Evolutionary conservation across 306 rosid genomes (phyloP), one percentile per base, ranked within the genome.

Genomic region (Castanospermum australe): DNA sequence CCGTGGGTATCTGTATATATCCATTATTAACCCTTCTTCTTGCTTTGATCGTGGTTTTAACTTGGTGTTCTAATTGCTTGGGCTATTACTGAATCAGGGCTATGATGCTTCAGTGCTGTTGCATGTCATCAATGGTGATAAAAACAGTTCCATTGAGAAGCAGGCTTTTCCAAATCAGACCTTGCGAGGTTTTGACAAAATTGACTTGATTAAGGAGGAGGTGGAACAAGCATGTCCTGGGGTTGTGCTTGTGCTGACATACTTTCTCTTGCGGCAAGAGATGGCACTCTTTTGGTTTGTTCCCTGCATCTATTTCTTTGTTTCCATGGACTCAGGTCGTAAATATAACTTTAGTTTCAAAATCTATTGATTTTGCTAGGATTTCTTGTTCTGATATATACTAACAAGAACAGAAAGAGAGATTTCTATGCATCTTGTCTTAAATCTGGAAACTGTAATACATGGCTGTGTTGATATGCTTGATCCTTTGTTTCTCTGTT

Each of bases 111-210:
- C 92, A n/a, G 38, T 85, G 70, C 76, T 88, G 56, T 78, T 85
- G 86, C 96, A 95, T 79, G 90, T 84, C 56, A 88, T 85, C 66
- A 20, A 78, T 51, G 86, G 85, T 38, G 72, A 82, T 30, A 25
- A 14, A 38, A 89, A 78, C 82, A 63, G 41, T 42, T 75, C 97
- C 0, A 62, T 62, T 67, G 97, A 94, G 87, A 94, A 79, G 87
- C 86, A 86, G 67, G 97, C 98, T n/a, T 44, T 84, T n/a, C 98
- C 98, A 2, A 94, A 94, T 74, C 86, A 81, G 72, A 81, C 79
- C 18, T 66, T 88, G 81, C 83, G 47, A 76, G 92, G 88, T 28
- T 88, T 88, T 67, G 89, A 88, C 69, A 44, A 70, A 71, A 81
- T 88, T 71, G 91, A 85, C 67, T 20, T 55, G 83, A 85, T 88